Conservation (phyloP, 176 grass and related monocot species). For the Typha latifolia region DNA sequence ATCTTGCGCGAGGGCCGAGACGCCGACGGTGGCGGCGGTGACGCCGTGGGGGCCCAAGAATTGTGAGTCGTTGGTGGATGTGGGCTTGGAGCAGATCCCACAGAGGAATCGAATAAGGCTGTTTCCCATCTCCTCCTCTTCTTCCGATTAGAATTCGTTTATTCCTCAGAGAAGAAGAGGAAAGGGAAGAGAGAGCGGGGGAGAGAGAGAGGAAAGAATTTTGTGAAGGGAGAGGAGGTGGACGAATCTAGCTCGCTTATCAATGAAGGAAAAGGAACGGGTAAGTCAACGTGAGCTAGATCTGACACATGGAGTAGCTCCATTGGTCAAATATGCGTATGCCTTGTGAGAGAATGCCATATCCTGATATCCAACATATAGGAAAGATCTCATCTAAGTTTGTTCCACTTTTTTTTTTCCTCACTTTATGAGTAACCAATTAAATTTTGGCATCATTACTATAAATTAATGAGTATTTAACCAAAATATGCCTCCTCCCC, state of each 20-base stretch:
- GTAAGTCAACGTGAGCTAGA: not conserved
- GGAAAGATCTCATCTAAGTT: not conserved
- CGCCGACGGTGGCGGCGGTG: constrained; percentile 22
- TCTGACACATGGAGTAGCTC: not conserved
- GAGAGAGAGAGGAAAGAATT: not conserved
- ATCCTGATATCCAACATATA: not conserved
- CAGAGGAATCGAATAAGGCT: constrained; percentile 55
- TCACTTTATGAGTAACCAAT: not conserved
- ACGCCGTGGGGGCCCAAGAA: not conserved
- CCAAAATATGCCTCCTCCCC: too few relatives aligned
- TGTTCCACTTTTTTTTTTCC: not conserved
- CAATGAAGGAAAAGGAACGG: not conserved
- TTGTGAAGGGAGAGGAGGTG: not conserved
- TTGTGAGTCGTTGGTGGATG: constrained; percentile 1
- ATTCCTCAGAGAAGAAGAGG: too few relatives aligned
- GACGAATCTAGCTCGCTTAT: not conserved
- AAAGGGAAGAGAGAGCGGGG: too few relatives aligned
- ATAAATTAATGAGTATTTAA: too few relatives aligned
- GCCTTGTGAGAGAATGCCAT: not conserved
- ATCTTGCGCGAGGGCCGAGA: constrained; percentile 62
- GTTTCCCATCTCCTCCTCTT: constrained; percentile 53
- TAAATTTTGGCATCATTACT: too few relatives aligned
- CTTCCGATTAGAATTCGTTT: not conserved
- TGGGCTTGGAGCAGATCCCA: constrained; percentile 25
- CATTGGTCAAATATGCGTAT: not conserved